Percentiles rank a stretch among this genome's conserved stretches.
phyloP scores from a whole-genome alignment of 1,139 yeast genomes.

The Diutina pseudorugosa region DNA sequence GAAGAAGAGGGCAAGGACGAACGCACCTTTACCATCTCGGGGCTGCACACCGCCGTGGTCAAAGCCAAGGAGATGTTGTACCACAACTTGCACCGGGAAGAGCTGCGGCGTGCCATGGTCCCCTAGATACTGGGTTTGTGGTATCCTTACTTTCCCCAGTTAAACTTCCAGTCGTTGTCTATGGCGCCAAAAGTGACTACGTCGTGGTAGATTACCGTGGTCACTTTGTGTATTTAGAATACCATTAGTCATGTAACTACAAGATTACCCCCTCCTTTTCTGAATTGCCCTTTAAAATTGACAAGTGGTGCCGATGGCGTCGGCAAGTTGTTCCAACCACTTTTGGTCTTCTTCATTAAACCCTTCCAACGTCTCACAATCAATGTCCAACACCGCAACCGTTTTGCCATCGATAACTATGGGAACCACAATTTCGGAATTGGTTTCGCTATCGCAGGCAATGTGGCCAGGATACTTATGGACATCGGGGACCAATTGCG shows the following conservation, averaged over 20 bases:
- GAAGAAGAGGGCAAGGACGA: slow-evolving; percentile 54
- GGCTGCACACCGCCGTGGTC: slow-evolving; percentile 52
- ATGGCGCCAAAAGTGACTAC: neutral
- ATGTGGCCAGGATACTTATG: slow-evolving; percentile 80
- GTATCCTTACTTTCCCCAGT: neutral
- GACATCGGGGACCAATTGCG: slow-evolving; percentile 74
- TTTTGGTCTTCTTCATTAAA: slow-evolving; percentile 52
- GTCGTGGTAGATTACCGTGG: neutral
- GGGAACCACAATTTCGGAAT: slow-evolving; percentile 90
- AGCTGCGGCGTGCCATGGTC: slow-evolving; percentile 40
- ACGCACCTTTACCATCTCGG: slow-evolving; percentile 63
- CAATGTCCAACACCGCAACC: slow-evolving; percentile 78
- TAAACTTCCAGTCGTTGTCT: neutral
- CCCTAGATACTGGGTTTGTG: neutral
- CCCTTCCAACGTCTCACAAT: slow-evolving; percentile 53
- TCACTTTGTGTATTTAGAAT: neutral
- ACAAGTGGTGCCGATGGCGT: slow-evolving; percentile 36
- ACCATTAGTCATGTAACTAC: neutral
- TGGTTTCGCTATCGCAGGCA: slow-evolving; percentile 93
- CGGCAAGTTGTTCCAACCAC: slow-evolving; percentile 49
- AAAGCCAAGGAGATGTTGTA: slow-evolving; percentile 58
- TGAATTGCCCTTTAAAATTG: slow-evolving; percentile 14
- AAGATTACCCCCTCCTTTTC: neutral
- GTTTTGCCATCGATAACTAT: slow-evolving; percentile 32
- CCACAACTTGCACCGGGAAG: slow-evolving; percentile 70